Percentiles rank a stretch among this genome's conserved stretches.
These are phyloP conservation scores for Hypoxylon sp. DNA, from an alignment of 2,329 filamentous ascomycete species.

Conservation along the genomic window DNA sequence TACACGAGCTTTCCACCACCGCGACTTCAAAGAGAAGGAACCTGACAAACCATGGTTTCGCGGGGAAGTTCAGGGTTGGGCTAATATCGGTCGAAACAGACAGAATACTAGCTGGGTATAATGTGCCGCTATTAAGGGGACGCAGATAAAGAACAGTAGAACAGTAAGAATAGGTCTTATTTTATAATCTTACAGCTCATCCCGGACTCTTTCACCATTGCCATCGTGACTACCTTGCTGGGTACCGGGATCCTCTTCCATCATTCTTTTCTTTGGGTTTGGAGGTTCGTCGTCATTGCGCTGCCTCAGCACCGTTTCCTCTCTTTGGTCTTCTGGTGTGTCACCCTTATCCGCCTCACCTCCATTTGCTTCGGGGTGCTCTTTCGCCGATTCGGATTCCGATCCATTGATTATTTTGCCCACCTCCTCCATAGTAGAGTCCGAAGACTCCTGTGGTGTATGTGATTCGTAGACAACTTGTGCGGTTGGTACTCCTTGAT, in stretches of 20 bases:
- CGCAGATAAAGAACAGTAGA: conserved; percentile 29
- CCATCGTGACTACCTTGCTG: conserved; percentile 43
- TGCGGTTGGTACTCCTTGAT: conserved; percentile 63
- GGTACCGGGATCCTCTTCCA: conserved; percentile 48
- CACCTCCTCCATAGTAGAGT: conserved; percentile 65
- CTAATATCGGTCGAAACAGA: conserved; percentile 41
- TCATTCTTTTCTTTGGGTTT: conserved; percentile 50
- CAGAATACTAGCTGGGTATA: conserved; percentile 25
- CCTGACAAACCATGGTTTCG: conserved; percentile 3
- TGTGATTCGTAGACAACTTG: conserved; percentile 59
- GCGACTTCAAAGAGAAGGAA: conserved; percentile 18
- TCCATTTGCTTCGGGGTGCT: conserved; percentile 30
- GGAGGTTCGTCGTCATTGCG: conserved; percentile 42
- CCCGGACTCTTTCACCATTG: conserved; percentile 50
- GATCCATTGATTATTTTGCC: conserved; percentile 63
- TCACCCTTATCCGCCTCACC: background rate
- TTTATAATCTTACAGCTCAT: conserved; percentile 56
- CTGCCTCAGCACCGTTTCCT: conserved; percentile 54
- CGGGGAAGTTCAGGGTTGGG: conserved; percentile 11
- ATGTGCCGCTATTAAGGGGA: conserved; percentile 7
- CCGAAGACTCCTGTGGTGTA: conserved; percentile 45
- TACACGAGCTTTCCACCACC: conserved; percentile 22
- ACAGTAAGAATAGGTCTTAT: conserved; percentile 40
- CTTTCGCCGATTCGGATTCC: conserved; percentile 33
- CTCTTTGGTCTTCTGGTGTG: conserved; percentile 43